Conservation (phyloP, 1,284 basidiomycete species). For the Cutaneotrichosporon spelunceum region DNA sequence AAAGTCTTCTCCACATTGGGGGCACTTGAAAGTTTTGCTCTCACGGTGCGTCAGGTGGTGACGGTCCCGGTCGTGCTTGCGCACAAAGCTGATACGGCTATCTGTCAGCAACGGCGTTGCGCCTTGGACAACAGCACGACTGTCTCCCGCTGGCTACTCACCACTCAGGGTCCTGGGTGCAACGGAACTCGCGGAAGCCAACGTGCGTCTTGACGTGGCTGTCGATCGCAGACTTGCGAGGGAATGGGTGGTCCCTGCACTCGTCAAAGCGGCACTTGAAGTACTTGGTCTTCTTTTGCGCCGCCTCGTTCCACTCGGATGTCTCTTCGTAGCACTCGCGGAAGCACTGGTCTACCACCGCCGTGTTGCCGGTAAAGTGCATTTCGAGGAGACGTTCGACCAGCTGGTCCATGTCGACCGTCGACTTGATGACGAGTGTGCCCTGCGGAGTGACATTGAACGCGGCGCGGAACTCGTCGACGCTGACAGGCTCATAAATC, state of each 20-base stretch:
- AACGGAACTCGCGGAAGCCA: slow-evolving; percentile 24
- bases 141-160: slow-evolving; percentile 10
- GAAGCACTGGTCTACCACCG: slow-evolving; percentile 25
- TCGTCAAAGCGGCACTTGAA: slow-evolving; percentile 28
- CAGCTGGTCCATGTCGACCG: slow-evolving; percentile 16
- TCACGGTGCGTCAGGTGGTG: slow-evolving; percentile 24
- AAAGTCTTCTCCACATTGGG: slow-evolving; percentile 26
- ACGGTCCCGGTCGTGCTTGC: slow-evolving; percentile 27
- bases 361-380: slow-evolving; percentile 20
- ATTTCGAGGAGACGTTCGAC: slow-evolving; percentile 21
- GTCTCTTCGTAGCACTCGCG: slow-evolving; percentile 23
- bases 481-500: slow-evolving; percentile 16
- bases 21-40: slow-evolving; percentile 25
- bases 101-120: slow-evolving; percentile 1
- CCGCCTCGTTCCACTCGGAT: slow-evolving; percentile 22
- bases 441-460: slow-evolving; percentile 17
- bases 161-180: slow-evolving; percentile 24
- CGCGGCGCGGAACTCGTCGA: slow-evolving; percentile 21
- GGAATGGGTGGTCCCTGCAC: slow-evolving; percentile 22
- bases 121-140: too few relatives aligned
- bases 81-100: slow-evolving; percentile 23
- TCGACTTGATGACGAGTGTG: slow-evolving; percentile 19
- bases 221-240: slow-evolving; percentile 27
- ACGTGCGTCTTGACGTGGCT: slow-evolving; percentile 26
- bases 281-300: slow-evolving; percentile 27